These are phyloP conservation scores for Crotalaria pallida DNA, from an alignment of 306 rosid species.

Conservation along the genomic window DNA sequence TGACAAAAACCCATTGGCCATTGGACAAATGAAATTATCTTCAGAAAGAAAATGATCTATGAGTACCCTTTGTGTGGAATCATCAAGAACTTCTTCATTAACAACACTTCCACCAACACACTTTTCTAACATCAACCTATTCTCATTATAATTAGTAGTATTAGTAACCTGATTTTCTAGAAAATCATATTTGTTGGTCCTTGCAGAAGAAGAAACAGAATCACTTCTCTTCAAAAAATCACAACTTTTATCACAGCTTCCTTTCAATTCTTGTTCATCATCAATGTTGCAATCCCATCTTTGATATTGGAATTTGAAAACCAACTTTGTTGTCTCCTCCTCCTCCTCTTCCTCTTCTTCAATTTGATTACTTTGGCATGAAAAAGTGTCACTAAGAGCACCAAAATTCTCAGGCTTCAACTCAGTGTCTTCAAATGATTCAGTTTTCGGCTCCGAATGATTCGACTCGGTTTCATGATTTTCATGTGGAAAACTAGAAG, in stretches of 20 bases:
- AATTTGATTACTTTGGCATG: constrained; percentile 7
- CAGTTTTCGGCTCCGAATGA: constrained; percentile 1
- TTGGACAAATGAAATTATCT: constrained; percentile 37
- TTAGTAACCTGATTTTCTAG: neutral
- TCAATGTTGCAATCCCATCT: constrained; percentile 21
- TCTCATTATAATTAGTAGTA: constrained; percentile 16
- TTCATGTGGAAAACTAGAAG: constrained; percentile 8
- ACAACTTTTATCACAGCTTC: constrained; percentile 11
- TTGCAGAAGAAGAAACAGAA: neutral
- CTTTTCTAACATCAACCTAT: neutral
- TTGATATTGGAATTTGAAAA: constrained; percentile 71
- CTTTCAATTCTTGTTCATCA: constrained; percentile 53
- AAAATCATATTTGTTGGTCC: constrained; percentile 30
- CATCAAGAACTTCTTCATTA: constrained; percentile 19
- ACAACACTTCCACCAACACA: constrained; percentile 15
- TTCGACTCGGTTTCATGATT: constrained; percentile 20
- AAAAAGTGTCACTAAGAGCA: neutral
- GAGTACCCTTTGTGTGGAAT: neutral
- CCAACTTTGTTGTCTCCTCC: constrained; percentile 36
- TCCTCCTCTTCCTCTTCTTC: constrained; percentile 12
- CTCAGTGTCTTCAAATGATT: neutral
- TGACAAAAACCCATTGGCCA: constrained; percentile 39
- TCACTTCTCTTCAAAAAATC: constrained; percentile 20
- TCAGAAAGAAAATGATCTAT: constrained; percentile 29
- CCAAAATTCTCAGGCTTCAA: constrained; percentile 9